Evolutionary conservation across 208 protist genomes (phyloP), one percentile per base, ranked within the genome.

Genomic region (Leishmania aethiopica): DNA sequence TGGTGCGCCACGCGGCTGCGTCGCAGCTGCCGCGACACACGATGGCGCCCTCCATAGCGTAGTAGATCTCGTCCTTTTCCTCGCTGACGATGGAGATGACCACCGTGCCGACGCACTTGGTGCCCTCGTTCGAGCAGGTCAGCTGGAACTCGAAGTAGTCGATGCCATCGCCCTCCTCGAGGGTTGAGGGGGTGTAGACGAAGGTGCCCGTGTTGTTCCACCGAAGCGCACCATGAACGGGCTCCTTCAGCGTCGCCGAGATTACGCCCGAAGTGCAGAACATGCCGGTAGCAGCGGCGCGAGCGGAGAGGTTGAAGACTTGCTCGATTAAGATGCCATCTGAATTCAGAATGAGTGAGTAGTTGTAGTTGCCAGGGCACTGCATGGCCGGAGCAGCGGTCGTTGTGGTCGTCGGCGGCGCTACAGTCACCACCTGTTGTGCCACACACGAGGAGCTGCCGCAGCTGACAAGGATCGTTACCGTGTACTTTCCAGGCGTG

Each of bases 21-120:
- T 95, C 88, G 82, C 95, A 98, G 17, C 91, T 96, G 22, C 95
- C 95, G 35, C 90, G 88, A 87, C 95, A 98, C 17, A 87, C 84
- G 77, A 97, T 95, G 59, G 78, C 86, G 57, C 85, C 89, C 5
- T 86, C 67, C 76, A 87, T 71, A 49, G 94, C 82, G 76, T 93
- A 81, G 86, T 94, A 95, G 1, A 96, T 83, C 17, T 78, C 69
- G 32, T 74, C 79, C 15, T 75, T 64, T 51, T 79, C 79, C 37
- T 74, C 75, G 40, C 83, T 67, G 45, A 81, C 75, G 19, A 86
- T 83, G 37, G 81, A 70, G 40, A 94, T 86, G 75, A 70, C 71
- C 40, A 90, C 90, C 22, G 77, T 92, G 71, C 84, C 88, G 5
- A 55, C 25, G 76, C 89, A 92, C 69, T 59, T 73, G 60, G 28